Conservation (phyloP, 2,329 filamentous ascomycete genomes). For the Metarhizium robertsii region DNA sequence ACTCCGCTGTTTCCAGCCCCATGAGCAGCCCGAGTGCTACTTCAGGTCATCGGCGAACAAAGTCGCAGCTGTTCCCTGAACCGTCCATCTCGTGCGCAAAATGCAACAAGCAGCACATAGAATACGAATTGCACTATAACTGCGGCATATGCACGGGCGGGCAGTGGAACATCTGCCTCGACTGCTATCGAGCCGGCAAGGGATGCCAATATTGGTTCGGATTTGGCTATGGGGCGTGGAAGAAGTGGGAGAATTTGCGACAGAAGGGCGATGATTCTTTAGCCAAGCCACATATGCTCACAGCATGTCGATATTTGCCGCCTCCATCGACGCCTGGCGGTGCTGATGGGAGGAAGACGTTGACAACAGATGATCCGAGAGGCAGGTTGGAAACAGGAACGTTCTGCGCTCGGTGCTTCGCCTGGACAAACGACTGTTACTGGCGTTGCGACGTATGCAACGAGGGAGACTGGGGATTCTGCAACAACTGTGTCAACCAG, state of each 20-base stretch:
- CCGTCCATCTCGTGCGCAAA: conserved; percentile 65
- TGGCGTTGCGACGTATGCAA: conserved; percentile 87
- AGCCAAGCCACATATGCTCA: conserved; percentile 48
- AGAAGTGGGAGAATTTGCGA: conserved; percentile 51
- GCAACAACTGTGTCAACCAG: conserved; percentile 76
- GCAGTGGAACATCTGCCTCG: conserved; percentile 68
- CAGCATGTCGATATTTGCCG: conserved; percentile 44
- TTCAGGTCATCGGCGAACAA: conserved; percentile 27
- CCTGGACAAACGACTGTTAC: conserved; percentile 72
- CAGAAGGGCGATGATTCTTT: conserved; percentile 28
- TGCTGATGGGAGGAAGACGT: conserved; percentile 44
- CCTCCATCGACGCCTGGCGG: conserved; percentile 41
- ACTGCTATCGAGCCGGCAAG: conserved; percentile 66
- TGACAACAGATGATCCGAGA: conserved; percentile 59
- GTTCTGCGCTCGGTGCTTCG: conserved; percentile 71
- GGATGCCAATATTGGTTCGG: conserved; percentile 86
- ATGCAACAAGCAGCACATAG: conserved; percentile 63
- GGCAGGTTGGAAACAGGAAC: conserved; percentile 66
- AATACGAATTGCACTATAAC: conserved; percentile 80
- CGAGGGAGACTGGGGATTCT: conserved; percentile 91
- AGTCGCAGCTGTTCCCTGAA: conserved; percentile 51
- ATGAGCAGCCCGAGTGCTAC: conserved; percentile 19
- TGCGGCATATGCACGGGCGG: conserved; percentile 63
- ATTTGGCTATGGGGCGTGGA: conserved; percentile 65
- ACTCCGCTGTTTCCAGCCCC: conserved; percentile 23